These are phyloP conservation scores for Houttuynia cordata DNA, from an alignment of 164 flowering plant genomes.

Conservation along the genomic window DNA sequence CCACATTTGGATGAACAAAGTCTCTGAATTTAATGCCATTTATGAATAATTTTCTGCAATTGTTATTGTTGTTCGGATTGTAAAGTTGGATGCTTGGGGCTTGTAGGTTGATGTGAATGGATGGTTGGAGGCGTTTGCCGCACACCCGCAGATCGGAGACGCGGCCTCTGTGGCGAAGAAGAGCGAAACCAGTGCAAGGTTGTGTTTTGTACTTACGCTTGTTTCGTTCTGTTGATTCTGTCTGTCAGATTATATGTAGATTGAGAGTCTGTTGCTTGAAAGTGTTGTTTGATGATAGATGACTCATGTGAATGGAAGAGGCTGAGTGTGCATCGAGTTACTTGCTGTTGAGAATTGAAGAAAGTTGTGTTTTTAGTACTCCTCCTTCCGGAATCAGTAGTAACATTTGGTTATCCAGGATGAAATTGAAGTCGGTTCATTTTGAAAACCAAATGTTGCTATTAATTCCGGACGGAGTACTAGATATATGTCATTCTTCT, in stretches of 20 bases:
- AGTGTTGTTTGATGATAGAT: neutral
- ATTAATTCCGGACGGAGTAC: no score
- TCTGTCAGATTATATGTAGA: neutral
- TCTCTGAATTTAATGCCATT: slow-evolving; percentile 6
- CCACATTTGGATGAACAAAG: slow-evolving; percentile 77
- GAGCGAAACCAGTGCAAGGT: slow-evolving; percentile 39
- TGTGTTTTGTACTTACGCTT: slow-evolving; percentile 1
- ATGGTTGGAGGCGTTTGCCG: slow-evolving; percentile 78
- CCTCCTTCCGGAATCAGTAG: no score
- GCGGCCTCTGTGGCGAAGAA: slow-evolving; percentile 17
- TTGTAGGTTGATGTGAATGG: slow-evolving; percentile 73
- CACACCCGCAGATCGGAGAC: slow-evolving; percentile 72
- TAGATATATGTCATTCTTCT: no score
- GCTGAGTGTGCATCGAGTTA: no score
- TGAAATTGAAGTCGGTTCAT: no score
- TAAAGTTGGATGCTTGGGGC: neutral
- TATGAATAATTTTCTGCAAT: neutral
- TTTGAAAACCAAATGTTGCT: no score
- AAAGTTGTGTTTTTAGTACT: no score
- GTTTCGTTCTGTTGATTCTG: neutral
- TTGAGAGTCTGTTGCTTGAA: neutral
- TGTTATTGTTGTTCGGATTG: neutral
- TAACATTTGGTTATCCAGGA: no score
- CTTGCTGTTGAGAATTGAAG: no score
- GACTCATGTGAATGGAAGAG: neutral